Percentiles rank a stretch among this genome's conserved stretches.
Conservation (phyloP, 1,284 basidiomycete species). For the Austropuccinia psidii region DNA sequence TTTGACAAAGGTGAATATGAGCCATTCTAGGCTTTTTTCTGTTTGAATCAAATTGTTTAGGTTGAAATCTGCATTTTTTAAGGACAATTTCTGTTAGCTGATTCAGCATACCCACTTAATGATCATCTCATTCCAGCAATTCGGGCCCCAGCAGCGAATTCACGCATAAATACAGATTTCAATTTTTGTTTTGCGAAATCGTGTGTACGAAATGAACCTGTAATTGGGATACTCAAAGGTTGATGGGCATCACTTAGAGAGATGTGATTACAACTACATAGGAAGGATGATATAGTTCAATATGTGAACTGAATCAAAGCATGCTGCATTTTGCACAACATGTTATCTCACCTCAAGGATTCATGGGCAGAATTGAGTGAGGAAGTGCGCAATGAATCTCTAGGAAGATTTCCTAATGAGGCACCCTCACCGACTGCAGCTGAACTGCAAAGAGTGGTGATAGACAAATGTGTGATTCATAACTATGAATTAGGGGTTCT, state of each 20-base stretch:
- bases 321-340: too few species aligned
- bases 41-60: background rate
- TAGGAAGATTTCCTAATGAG: too few species aligned
- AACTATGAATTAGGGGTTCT: too few species aligned
- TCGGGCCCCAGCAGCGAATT: background rate
- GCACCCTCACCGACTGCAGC: too few species aligned
- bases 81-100: conserved; percentile 6
- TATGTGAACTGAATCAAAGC: too few species aligned
- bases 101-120: background rate
- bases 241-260: background rate
- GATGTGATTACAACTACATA: background rate
- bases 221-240: background rate
- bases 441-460: too few species aligned
- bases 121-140: background rate
- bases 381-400: too few species aligned
- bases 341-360: too few species aligned
- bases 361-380: too few species aligned
- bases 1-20: background rate
- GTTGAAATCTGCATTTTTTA: background rate
- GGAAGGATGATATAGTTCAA: background rate
- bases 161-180: background rate
- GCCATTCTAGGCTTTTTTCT: background rate
- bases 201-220: background rate
- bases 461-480: too few species aligned
- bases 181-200: conserved; percentile 10